Evolutionary conservation across 2,329 filamentous ascomycete genomes (phyloP), one percentile per base, ranked within the genome.

Genomic region (Lasiodiplodia sp.): DNA sequence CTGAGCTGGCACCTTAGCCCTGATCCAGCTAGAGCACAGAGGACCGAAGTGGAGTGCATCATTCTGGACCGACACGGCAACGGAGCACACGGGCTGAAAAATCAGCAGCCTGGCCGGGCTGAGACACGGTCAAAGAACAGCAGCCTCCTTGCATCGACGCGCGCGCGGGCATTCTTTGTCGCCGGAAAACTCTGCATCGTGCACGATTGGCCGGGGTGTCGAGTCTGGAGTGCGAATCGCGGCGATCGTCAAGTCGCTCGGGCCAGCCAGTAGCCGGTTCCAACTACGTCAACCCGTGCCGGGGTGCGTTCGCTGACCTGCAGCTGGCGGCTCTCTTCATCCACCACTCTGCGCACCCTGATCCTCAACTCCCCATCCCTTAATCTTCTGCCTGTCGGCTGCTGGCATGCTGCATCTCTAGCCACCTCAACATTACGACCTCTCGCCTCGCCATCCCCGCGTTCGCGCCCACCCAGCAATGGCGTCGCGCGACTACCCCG

Each of bases 281-380:
- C 14, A 64, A 66, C 66, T 68, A 68, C 66, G 66, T 68, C 66
- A 68, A 63, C 49, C 56, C 38, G 38, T 11, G 31, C 60, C 60
- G 47, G 60, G 60, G 60, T 53, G 21, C 60, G 60, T 49, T 23
- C 47, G 47, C 60, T 64, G 66, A 57, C 53, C 55, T 62, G 56
- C 66, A 31, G 47, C 66, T 62, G n/a, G 25, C 58, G 25, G 21
- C n/a, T 52, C 47, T 64, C 60, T 52, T 31, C 60, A 11, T 64
- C 60, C 60, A 64, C 60, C 60, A 64, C 60, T 21, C 60, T 64
- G 60, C 60, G 60, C 60, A 64, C 60, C 60, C 47, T 64, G 60
- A 21, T 25, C 56, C 31, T 31, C 47, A 47, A 47, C 34, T 38
- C 47, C 47, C 12, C 66, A 52, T 62, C 56, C 57, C 56, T 44